Evolutionary conservation across 2,329 filamentous ascomycete genomes (phyloP).

Genomic region (Colletotrichum gloeosporioides): DNA sequence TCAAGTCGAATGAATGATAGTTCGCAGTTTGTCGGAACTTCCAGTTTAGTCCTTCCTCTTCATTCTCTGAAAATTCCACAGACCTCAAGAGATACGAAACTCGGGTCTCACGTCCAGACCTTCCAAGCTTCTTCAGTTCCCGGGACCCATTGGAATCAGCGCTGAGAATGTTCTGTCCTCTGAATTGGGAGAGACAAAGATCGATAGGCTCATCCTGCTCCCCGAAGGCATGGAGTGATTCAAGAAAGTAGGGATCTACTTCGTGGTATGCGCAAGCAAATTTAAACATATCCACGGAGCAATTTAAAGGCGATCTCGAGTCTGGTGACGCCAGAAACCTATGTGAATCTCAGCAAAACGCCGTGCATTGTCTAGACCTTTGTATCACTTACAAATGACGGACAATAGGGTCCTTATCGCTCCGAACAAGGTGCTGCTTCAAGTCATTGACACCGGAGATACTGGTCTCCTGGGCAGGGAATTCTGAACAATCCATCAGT

Average conservation of each 20-base stretch:
- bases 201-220: not conserved
- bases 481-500: not conserved
- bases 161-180: not conserved
- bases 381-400: not conserved
- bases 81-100: not conserved
- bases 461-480: not conserved
- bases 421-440: not conserved
- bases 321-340: not conserved
- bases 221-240: not conserved
- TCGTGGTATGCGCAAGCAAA: not conserved
- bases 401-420: not conserved
- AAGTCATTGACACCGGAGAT: not conserved
- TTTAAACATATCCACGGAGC: not conserved
- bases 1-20: not conserved
- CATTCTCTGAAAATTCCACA: not conserved
- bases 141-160: not conserved
- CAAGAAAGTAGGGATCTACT: not conserved
- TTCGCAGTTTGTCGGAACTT: not conserved
- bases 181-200: not conserved
- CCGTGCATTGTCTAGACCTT: too few relatives aligned
- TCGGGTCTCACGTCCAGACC: not conserved
- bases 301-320: not conserved
- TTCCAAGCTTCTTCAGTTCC: not conserved
- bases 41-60: not conserved
- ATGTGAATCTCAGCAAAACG: not conserved